phyloP scores from a whole-genome alignment of 2,329 filamentous ascomycete species.

The Setomelanomma holmii region DNA sequence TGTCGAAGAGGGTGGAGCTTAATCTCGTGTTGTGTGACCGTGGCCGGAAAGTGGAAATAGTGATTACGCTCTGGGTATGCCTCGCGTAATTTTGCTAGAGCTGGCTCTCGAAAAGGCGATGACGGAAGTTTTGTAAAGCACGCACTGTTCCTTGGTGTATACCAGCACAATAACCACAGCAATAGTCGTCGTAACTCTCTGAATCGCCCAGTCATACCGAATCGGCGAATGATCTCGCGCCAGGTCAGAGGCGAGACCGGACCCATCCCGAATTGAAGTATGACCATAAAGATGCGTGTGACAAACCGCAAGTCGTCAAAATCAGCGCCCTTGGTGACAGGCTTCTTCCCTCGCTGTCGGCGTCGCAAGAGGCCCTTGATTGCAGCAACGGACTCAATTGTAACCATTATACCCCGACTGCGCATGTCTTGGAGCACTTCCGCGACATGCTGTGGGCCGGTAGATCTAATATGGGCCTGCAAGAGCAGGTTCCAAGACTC shows the following conservation, averaged over 20 bases:
- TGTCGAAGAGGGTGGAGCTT: conserved; percentile 33
- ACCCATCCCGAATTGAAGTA: conserved; percentile 54
- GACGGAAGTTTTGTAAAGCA: conserved; percentile 29
- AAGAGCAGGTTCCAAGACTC: conserved; percentile 58
- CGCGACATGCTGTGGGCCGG: conserved; percentile 33
- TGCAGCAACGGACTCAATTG: conserved; percentile 53
- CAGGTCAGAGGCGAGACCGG: conserved; percentile 56
- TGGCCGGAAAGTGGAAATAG: conserved; percentile 25
- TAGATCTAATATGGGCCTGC: conserved; percentile 46
- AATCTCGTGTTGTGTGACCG: conserved; percentile 10
- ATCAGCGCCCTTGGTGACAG: conserved; percentile 5
- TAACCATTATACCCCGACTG: conserved; percentile 51
- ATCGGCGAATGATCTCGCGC: conserved; percentile 65
- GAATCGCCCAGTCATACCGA: conserved; percentile 64
- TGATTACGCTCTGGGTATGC: conserved; percentile 15
- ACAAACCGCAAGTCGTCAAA: conserved; percentile 55
- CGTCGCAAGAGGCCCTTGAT: conserved; percentile 48
- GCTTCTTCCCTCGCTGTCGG: conserved; percentile 50
- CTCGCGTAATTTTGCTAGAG: conserved; percentile 23
- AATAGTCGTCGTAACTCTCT: conserved; percentile 60
- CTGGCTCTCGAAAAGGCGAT: conserved; percentile 29
- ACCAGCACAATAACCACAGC: conserved; percentile 58
- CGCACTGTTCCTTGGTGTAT: conserved; percentile 32
- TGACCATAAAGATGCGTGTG: conserved; percentile 56
- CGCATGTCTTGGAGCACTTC: conserved; percentile 60